Base-by-base conservation (phyloP, 176 grass and related monocot genomes). In the Cenchrus purpureus region DNA sequence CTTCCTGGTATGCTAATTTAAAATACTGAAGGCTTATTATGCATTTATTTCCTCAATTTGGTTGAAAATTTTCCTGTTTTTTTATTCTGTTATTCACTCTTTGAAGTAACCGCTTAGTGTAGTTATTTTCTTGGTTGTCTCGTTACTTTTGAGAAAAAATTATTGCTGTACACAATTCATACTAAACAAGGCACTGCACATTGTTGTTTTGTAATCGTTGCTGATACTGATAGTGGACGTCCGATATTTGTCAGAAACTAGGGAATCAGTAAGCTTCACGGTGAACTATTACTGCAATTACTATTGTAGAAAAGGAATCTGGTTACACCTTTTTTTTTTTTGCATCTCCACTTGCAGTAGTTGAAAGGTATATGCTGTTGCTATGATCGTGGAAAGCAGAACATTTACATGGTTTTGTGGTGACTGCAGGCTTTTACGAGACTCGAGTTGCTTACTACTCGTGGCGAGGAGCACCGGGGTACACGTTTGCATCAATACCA, bases 371-470 rank as follows among this genome's bases (percentile, higher is more conserved):
- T 53, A 51, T 75, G 12, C 31, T 20, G 52, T n/a, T n/a, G n/a
- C n/a, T n/a, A n/a, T n/a, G n/a, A 6, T 34, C 76, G 14, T 31
- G 4, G 31, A 71, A 63, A 53, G 56, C 5, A 15, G 49, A 68
- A 74, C 12, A 4, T 37, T 77, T 43, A 73, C 20, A 25, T 65
- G 19, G 51, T 59, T 79, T 22, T 74, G 11, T 54, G 5, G 20
- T 55, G 20, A 56, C 73, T 91, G 28, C 86, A 95, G 93, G 93
- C 46, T 95, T 95, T 74, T 98, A 95, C 48, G 96, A 98, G 84
- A 95, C 91, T 84, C 89, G 93, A 22, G 90, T 98, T 86, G 93
- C 93, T 67, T 98, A 98, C 78, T 98, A 95, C 83, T 98, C 96
- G 19, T 98, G 89, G 93, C 95, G 91, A 83, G 96, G 93, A 72